phyloP scores from a whole-genome alignment of 768 basidiomycete species.

The Amanita exitialis region DNA sequence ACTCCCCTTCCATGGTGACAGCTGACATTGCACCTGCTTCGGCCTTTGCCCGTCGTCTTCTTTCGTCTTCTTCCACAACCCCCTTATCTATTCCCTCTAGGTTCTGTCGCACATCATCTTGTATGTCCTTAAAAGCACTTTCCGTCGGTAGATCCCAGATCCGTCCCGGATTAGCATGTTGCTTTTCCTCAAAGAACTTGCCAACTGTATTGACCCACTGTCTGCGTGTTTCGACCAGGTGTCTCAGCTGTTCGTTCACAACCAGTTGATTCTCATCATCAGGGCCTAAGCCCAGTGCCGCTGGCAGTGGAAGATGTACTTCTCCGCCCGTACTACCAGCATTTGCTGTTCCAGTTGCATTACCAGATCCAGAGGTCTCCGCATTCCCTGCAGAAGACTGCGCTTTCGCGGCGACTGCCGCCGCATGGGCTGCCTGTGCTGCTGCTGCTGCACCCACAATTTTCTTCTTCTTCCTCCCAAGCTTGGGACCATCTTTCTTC shows the following conservation, averaged over 20 bases:
- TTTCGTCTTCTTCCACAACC: not conserved
- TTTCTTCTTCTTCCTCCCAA: slow-evolving; percentile 72
- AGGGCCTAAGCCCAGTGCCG: slow-evolving; percentile 58
- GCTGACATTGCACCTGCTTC: not conserved
- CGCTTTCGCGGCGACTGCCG: slow-evolving; percentile 2
- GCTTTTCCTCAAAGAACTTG: slow-evolving; percentile 65
- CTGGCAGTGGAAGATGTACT: slow-evolving; percentile 32
- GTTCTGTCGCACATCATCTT: slow-evolving; percentile 45
- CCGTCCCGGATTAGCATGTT: slow-evolving; percentile 50
- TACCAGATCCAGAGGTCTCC: not conserved
- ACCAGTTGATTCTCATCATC: slow-evolving; percentile 56
- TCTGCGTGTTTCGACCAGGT: slow-evolving; percentile 66
- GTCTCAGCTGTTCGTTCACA: slow-evolving; percentile 57
- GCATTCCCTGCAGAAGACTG: not conserved
- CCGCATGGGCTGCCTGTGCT: slow-evolving; percentile 12
- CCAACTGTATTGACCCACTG: slow-evolving; percentile 77
- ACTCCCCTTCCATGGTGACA: slow-evolving; percentile 6
- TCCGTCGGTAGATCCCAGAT: slow-evolving; percentile 70
- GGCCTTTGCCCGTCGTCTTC: not conserved
- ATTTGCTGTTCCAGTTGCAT: slow-evolving; percentile 15
- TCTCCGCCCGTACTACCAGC: slow-evolving; percentile 20
- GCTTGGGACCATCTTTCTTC: slow-evolving; percentile 71
- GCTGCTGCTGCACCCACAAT: slow-evolving; percentile 20
- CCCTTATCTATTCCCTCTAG: slow-evolving; percentile 6
- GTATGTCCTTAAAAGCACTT: slow-evolving; percentile 70